Conservation (phyloP, 1,139 yeast genomes). For the Wickerhamiella infanticola region DNA sequence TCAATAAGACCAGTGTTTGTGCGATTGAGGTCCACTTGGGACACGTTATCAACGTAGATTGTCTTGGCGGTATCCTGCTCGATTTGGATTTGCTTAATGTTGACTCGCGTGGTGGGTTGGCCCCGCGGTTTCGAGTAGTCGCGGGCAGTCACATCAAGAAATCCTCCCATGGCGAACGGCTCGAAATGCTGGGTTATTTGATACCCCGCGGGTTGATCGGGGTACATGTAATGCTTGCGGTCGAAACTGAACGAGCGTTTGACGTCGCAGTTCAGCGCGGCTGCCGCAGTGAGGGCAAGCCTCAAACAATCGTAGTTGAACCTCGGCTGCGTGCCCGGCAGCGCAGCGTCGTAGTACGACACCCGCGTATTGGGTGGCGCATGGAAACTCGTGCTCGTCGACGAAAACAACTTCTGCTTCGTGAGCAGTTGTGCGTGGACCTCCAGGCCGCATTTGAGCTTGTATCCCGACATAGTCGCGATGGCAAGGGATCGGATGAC, state of each 20-base stretch:
- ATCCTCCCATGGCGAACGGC: slow-evolving; percentile 65
- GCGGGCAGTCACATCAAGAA: slow-evolving; percentile 31
- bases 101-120: slow-evolving; percentile 24
- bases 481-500: no score
- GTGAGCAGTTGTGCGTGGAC: slow-evolving; percentile 84
- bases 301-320: slow-evolving; percentile 63
- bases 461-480: neutral
- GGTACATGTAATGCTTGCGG: slow-evolving; percentile 88
- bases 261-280: slow-evolving; percentile 50
- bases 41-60: slow-evolving; percentile 32
- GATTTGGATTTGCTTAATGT: slow-evolving; percentile 62
- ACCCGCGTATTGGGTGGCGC: slow-evolving; percentile 53
- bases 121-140: slow-evolving; percentile 36
- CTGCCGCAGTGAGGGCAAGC: slow-evolving; percentile 57
- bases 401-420: slow-evolving; percentile 49
- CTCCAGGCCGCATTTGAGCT: slow-evolving; percentile 75
- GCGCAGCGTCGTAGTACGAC: slow-evolving; percentile 67
- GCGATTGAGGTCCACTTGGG: slow-evolving; percentile 60
- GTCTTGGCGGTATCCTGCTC: slow-evolving; percentile 94
- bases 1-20: slow-evolving; percentile 80
- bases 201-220: slow-evolving; percentile 92
- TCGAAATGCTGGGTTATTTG: slow-evolving; percentile 83
- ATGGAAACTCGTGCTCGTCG: slow-evolving; percentile 24
- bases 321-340: slow-evolving; percentile 88
- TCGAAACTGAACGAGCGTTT: slow-evolving; percentile 55